These are phyloP conservation scores for Ustilago curta DNA, from an alignment of 1,284 basidiomycete species.

Conservation along the genomic window DNA sequence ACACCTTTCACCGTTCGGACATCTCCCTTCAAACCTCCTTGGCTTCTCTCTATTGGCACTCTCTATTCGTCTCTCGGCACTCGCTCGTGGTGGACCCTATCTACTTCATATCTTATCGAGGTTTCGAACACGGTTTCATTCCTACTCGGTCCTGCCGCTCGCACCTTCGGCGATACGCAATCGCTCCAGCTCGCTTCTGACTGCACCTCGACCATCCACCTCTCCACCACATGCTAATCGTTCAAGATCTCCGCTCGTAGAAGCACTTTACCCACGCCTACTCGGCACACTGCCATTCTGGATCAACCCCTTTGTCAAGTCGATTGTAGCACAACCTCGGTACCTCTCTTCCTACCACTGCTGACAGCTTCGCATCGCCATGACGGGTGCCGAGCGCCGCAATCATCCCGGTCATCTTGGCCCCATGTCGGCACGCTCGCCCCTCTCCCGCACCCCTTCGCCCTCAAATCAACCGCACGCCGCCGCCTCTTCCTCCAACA, in stretches of 20 bases:
- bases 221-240: background rate
- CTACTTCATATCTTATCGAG: background rate
- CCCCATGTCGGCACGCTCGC: conserved; percentile 22
- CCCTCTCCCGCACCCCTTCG: conserved; percentile 31
- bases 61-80: background rate
- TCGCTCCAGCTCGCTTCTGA: background rate
- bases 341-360: background rate
- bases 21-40: background rate
- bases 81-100: background rate
- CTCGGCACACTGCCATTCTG: background rate
- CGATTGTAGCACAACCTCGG: background rate
- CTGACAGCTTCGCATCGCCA: conserved; percentile 15
- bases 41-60: background rate
- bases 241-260: background rate
- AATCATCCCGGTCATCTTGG: conserved; percentile 36
- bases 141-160: background rate
- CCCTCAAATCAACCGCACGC: conserved; percentile 15
- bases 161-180: background rate
- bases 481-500: conserved; percentile 14
- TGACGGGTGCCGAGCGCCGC: conserved; percentile 47
- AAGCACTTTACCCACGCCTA: background rate
- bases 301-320: background rate
- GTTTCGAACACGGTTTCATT: background rate
- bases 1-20: background rate
- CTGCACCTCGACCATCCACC: background rate